Evolutionary conservation across 192 early-diverging fungal genomes (phyloP).

Genomic region (Podila horticola): DNA sequence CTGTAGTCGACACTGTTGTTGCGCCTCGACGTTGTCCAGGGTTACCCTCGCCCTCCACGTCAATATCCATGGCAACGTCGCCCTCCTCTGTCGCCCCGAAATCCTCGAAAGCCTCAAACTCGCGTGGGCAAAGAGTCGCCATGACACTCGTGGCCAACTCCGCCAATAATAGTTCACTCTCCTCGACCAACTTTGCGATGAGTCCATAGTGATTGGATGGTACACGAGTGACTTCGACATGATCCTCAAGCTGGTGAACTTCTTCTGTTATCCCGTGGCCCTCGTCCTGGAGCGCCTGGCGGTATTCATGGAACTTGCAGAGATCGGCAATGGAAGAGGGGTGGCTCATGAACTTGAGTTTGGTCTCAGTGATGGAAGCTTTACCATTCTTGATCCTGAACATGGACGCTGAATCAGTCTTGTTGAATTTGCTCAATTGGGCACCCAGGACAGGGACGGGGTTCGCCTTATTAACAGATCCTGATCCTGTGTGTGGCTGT

Average conservation of each 20-base stretch:
- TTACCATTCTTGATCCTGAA: slow-evolving; percentile 46
- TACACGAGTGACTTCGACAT: slow-evolving; percentile 30
- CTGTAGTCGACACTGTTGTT: slow-evolving; percentile 25
- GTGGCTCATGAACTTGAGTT: slow-evolving; percentile 39
- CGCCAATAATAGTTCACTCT: slow-evolving; percentile 21
- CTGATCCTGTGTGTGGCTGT: neutral
- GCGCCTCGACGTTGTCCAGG: neutral
- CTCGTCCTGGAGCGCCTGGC: slow-evolving; percentile 21
- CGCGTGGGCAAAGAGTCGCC: slow-evolving; percentile 29
- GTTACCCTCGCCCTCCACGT: neutral
- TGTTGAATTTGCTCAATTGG: slow-evolving; percentile 30
- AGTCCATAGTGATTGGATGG: slow-evolving; percentile 28
- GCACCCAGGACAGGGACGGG: neutral
- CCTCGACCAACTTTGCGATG: slow-evolving; percentile 41
- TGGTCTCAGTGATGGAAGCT: slow-evolving; percentile 38
- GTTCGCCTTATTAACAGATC: neutral
- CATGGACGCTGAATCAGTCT: slow-evolving; percentile 39
- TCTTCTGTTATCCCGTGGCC: slow-evolving; percentile 12
- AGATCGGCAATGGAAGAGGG: slow-evolving; percentile 38
- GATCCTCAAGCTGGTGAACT: neutral
- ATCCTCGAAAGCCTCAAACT: slow-evolving; percentile 30
- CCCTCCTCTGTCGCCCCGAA: neutral
- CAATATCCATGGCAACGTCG: slow-evolving; percentile 17
- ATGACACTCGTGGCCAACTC: slow-evolving; percentile 19
- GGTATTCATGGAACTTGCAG: slow-evolving; percentile 40